Evolutionary conservation across 2,329 filamentous ascomycete species (phyloP).

Genomic region (Alternaria sp.): DNA sequence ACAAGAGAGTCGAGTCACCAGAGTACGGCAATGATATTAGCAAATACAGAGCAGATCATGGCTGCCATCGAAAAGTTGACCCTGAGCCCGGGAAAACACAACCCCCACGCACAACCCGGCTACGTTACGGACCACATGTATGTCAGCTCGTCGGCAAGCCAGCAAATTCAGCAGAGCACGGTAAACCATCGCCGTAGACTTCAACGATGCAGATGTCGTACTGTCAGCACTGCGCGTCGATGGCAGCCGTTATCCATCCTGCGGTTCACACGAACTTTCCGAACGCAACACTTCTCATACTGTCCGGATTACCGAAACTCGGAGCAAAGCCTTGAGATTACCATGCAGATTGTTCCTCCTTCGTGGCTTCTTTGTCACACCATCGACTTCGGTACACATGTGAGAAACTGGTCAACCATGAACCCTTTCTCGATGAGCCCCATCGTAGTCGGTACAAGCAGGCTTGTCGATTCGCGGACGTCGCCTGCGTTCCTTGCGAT

Average conservation of each 20-base stretch:
- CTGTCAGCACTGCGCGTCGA: neutral
- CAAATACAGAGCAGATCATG: neutral
- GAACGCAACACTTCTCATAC: neutral
- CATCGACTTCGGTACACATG: neutral
- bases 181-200: neutral
- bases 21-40: fast-evolving
- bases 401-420: too few relatives aligned
- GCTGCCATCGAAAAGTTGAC: neutral
- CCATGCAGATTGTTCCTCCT: neutral
- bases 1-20: fast-evolving
- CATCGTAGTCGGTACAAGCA: too few relatives aligned
- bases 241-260: neutral
- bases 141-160: neutral
- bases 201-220: neutral
- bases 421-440: too few relatives aligned
- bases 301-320: neutral
- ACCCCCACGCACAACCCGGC: fast-evolving
- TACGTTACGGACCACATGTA: fast-evolving
- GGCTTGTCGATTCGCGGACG: too few relatives aligned
- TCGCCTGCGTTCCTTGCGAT: too few relatives aligned
- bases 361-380: neutral
- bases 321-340: neutral
- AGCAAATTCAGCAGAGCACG: fast-evolving
- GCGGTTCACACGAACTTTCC: neutral
- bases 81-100: fast-evolving